These are phyloP conservation scores for Colletotrichum sansevieriae DNA, from an alignment of 2,329 filamentous ascomycete species.

Conservation along the genomic window DNA sequence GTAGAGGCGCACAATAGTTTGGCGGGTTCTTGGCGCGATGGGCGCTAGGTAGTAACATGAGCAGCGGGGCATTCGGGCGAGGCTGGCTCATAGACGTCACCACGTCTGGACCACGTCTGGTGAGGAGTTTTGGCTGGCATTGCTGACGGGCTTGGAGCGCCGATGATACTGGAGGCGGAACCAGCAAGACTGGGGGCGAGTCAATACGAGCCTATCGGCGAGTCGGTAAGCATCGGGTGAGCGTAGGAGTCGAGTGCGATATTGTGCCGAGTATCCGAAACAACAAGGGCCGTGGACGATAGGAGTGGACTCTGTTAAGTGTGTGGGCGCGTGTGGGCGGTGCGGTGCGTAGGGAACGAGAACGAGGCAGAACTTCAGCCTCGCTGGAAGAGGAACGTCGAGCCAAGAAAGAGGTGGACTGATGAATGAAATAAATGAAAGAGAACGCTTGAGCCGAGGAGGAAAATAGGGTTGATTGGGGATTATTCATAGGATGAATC, in stretches of 20 bases:
- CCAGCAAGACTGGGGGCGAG: constrained; percentile 26
- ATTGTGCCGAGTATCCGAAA: constrained; percentile 35
- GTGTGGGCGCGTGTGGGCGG: constrained; percentile 19
- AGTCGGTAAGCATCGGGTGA: constrained; percentile 7
- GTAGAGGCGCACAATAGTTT: constrained; percentile 14
- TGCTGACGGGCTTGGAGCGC: constrained; percentile 16
- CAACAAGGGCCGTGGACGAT: constrained; percentile 11
- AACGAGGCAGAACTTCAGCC: constrained; percentile 37
- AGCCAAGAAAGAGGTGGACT: constrained; percentile 33
- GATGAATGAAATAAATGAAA: constrained; percentile 23
- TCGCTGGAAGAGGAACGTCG: constrained; percentile 32
- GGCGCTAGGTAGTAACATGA: constrained; percentile 17
- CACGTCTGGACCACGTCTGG: constrained; percentile 20
- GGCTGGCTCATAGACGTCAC: constrained; percentile 21
- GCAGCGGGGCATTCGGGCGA: constrained; percentile 13
- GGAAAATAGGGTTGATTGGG: constrained; percentile 35
- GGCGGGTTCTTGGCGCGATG: background rate
- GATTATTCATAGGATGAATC: constrained; percentile 21
- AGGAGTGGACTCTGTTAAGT: background rate
- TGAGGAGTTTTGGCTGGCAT: constrained; percentile 2
- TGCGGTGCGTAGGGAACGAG: constrained; percentile 6
- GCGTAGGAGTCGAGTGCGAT: constrained; percentile 1
- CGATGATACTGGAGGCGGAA: constrained; percentile 40
- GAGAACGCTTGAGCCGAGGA: constrained; percentile 34
- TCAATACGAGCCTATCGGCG: constrained; percentile 4